phyloP scores from a whole-genome alignment of 441 rosid genomes.

The Pelargonium citronellum region DNA sequence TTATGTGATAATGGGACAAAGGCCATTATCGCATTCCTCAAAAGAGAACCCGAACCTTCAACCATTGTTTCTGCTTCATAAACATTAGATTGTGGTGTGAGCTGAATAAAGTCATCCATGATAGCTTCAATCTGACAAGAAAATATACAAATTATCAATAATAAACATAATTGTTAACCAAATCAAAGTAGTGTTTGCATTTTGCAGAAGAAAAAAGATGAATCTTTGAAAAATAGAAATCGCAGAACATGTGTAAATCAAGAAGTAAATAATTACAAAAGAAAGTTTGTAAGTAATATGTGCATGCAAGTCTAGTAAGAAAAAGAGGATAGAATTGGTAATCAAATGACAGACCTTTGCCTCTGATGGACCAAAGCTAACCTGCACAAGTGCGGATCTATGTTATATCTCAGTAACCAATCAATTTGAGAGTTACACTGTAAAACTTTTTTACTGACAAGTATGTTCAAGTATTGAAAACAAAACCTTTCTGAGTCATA shows the following conservation, averaged over 20 bases:
- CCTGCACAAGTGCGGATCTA: constrained; percentile 43
- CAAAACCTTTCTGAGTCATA: background rate
- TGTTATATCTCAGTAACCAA: constrained; percentile 13
- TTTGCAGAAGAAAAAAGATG: background rate
- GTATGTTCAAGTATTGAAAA: background rate
- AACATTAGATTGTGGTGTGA: constrained; percentile 75
- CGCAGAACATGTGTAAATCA: background rate
- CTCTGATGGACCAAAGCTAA: constrained; percentile 86
- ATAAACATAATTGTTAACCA: constrained; percentile 11
- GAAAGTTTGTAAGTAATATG: constrained; percentile 4
- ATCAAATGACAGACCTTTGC: constrained; percentile 63
- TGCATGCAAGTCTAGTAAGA: constrained; percentile 8
- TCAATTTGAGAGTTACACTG: background rate
- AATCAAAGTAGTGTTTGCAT: background rate
- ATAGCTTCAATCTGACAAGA: constrained; percentile 74
- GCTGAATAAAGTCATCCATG: constrained; percentile 84
- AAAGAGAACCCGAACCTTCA: constrained; percentile 56
- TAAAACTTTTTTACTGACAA: no score
- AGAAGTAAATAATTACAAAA: constrained; percentile 9
- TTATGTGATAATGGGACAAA: constrained; percentile 2
- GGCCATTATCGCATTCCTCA: background rate
- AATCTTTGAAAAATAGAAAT: background rate
- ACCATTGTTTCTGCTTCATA: constrained; percentile 90
- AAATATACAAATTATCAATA: constrained; percentile 15
- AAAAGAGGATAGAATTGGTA: constrained; percentile 7